A percentile compares a stretch with the other conserved stretches of the same genome.
Conservation (phyloP, 306 rosid species). For the Trifolium repens region DNA sequence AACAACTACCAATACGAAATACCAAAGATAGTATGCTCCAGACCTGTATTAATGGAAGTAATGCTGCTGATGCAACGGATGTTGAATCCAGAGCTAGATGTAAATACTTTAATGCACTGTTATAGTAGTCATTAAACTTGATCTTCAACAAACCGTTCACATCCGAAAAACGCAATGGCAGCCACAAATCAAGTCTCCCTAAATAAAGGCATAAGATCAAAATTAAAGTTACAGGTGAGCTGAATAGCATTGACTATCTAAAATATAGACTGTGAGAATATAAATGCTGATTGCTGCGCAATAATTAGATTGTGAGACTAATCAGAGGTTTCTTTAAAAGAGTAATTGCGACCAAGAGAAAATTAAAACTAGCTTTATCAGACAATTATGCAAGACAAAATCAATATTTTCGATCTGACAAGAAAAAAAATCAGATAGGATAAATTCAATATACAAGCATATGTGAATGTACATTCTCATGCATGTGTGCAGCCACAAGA, state of each 20-base stretch:
- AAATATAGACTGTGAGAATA: too few species aligned
- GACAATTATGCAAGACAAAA: constrained; percentile 24
- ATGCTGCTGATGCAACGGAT: constrained; percentile 57
- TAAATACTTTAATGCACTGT: constrained; percentile 64
- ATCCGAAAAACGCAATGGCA: constrained; percentile 69
- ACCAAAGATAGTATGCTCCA: constrained; percentile 23
- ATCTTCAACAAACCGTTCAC: constrained; percentile 51
- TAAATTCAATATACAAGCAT: constrained; percentile 28
- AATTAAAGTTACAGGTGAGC: not conserved
- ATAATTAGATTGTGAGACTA: not conserved
- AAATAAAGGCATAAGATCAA: constrained; percentile 43
- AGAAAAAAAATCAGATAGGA: constrained; percentile 10
- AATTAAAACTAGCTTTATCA: constrained; percentile 27
- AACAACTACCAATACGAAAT: constrained; percentile 12
- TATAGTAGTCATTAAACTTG: constrained; percentile 54
- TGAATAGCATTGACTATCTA: too few species aligned
- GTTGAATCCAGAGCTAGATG: constrained; percentile 59
- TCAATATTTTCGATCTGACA: constrained; percentile 20
- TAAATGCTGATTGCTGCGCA: too few species aligned
- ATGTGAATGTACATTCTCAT: not conserved
- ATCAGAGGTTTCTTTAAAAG: constrained; percentile 22
- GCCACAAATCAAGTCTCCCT: constrained; percentile 68
- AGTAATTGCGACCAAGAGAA: not conserved
- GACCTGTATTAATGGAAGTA: constrained; percentile 86
- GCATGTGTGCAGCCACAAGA: constrained; percentile 16